Base-by-base conservation (phyloP, 495 filamentous ascomycete species). In the Podospora tetraspora region DNA sequence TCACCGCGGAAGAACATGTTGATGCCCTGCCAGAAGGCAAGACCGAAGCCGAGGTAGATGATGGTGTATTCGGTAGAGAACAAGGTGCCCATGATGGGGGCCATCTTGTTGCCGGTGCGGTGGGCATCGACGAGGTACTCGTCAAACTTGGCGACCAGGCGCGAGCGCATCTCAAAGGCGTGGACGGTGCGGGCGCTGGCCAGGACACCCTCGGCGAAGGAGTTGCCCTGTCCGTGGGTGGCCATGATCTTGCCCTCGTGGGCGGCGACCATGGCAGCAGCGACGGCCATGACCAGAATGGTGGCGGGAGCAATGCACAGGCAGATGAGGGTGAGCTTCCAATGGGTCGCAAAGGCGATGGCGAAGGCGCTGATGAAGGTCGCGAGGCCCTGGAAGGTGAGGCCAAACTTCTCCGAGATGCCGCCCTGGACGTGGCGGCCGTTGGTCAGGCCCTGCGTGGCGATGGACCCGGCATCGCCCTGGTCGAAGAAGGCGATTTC, bases 1-100 rank as follows among this genome's bases (percentile, higher is more conserved):
- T 90, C 84, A 4, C 88, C 88, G 3, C 82, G 71, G 1, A 92
- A 88, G 8, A 96, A 74, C 78, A 88, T 96, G 62, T 85, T 82
- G 69, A 90, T 91, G 9, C 94, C 94, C 80, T 93, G 90, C 94
- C 94, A 98, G 79, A 97, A 98, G 23, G 92, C 89, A 23, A 98
- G 85, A 57, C 88, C 91, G 69, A 96, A 96, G 74, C 92, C 94
- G 52, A 92, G 76, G 75, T 92, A 96, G 70, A 97, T 86, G 69
- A 93, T 81, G 68, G 84, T 82, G 79, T 96, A 91, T 85, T 96
- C 90, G 43, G 82, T 79, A 43, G 88, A 91, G 59, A 97, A 82
- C 88, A 97, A 90, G n/a, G 87, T 66, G 16, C 87, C 90, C 19
- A 93, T 74, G 3, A 85, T 78, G 19, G 84, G 78, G 71, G 93